Base-by-base conservation (phyloP, 2,329 filamentous ascomycete genomes). In the Fusarium sp. region DNA sequence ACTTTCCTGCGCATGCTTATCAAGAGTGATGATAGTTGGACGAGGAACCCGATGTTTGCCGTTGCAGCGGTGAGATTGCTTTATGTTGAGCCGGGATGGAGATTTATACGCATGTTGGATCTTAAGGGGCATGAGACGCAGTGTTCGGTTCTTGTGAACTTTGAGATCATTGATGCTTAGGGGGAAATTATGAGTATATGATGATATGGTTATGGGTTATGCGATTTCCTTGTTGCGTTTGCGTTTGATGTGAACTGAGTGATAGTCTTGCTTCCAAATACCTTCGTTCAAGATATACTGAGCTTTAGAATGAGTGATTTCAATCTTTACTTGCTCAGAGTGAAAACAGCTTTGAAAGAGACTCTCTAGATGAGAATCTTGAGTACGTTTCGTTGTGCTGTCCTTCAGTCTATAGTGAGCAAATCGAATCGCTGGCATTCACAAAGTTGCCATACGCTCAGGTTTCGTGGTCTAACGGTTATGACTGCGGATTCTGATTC, bases 1-100 rank as follows among this genome's bases (percentile, higher is more conserved):
- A 87, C 87, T 0, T 93, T 93, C 75, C 72, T 93, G 73, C 84
- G 91, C 1, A 85, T 93, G 66, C 82, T 92, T 47, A 85, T 93
- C 81, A 93, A 93, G 84, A 90, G 88, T 72, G 91, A 93, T 67
- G 89, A 91, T 67, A 86, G 85, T 70, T 93, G 90, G 80, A 83
- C 89, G 0, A 83, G 82, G 50, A 93, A 93, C 73, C 90, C 90
- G 0, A 87, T 90, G 59, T 87, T 92, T 70, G 88, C 87, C 0
- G 90, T 91, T 4, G 84, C 88, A 0, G 88, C 90, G 0, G 86
- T 93, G n/a, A 81, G 91, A 48, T 75, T 93, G 35, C 71, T 85
- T 64, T 92, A 92, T 78, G 84, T 86, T 6, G 81, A 82, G 12
- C 82, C 85, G 0, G 90, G 87, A 0, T 93, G 91, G 91, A 86